phyloP scores from a whole-genome alignment of 2,329 filamentous ascomycete genomes.

The Lecanicillium sp. region DNA sequence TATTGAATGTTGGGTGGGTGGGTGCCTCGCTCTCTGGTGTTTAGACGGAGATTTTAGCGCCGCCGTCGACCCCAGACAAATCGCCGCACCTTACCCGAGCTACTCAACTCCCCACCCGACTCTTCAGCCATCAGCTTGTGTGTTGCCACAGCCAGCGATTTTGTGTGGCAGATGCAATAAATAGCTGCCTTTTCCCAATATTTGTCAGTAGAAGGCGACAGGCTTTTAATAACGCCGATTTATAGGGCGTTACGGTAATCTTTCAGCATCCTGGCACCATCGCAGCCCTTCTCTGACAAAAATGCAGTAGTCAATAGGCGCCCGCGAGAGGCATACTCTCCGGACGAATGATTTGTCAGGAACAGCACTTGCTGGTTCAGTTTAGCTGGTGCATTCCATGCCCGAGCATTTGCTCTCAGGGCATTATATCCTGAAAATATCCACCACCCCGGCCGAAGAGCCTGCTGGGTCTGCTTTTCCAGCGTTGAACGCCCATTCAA shows the following conservation, averaged over 20 bases:
- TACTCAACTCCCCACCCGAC: constrained; percentile 4
- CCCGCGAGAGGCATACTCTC: no score
- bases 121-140: not conserved
- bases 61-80: constrained; percentile 17
- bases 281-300: no score
- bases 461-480: not conserved
- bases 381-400: no score
- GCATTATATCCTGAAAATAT: not conserved
- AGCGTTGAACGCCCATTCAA: constrained; percentile 1
- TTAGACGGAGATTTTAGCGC: constrained; percentile 28
- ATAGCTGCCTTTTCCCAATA: not conserved
- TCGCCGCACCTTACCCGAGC: constrained; percentile 30
- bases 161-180: no score
- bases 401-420: not conserved
- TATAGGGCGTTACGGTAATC: not conserved
- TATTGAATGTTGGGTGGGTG: constrained; percentile 18
- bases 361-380: no score
- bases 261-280: not conserved
- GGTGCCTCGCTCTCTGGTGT: constrained; percentile 18
- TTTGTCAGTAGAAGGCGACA: not conserved
- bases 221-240: not conserved
- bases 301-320: no score
- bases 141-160: no score
- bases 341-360: no score
- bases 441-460: not conserved